These are phyloP conservation scores for Ganoderma multipileum DNA, from an alignment of 1,284 basidiomycete species.

Conservation along the genomic window DNA sequence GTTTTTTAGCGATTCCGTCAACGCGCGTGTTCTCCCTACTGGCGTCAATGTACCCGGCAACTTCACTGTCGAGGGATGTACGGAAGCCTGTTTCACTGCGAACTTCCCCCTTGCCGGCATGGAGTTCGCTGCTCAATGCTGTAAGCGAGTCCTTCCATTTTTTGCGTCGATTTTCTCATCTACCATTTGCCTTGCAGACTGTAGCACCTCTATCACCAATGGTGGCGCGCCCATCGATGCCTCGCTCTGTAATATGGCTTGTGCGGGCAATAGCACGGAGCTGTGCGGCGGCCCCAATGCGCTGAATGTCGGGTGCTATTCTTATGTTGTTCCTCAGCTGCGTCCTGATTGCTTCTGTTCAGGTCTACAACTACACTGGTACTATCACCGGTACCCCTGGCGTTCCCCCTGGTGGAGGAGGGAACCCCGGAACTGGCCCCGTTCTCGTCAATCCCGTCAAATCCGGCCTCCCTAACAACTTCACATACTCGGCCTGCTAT, in stretches of 20 bases:
- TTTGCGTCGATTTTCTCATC: constrained; percentile 1
- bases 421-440: constrained; percentile 29
- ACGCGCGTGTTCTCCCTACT: constrained; percentile 55
- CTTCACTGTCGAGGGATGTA: constrained; percentile 68
- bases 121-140: constrained; percentile 55
- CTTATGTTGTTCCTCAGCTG: background rate
- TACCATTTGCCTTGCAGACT: constrained; percentile 48
- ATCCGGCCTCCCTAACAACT: constrained; percentile 57
- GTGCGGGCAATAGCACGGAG: constrained; percentile 62
- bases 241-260: constrained; percentile 68
- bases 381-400: constrained; percentile 52
- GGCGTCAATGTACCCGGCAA: constrained; percentile 48
- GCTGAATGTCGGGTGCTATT: constrained; percentile 37
- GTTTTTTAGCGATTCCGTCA: constrained; percentile 52
- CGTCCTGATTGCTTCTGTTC: background rate
- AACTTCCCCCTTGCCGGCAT: constrained; percentile 65
- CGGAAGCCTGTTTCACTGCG: constrained; percentile 63
- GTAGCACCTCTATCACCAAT: constrained; percentile 54
- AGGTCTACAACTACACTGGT: constrained; percentile 72
- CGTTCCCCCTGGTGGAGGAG: constrained; percentile 47
- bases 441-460: constrained; percentile 52
- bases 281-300: constrained; percentile 70
- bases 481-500: constrained; percentile 59
- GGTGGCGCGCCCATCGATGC: constrained; percentile 53
- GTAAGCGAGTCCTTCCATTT: constrained; percentile 44